Percentiles rank a stretch among this genome's conserved stretches.
Evolutionary conservation across 495 filamentous ascomycete species (phyloP).

Genomic region (Choiromyces venosus): DNA sequence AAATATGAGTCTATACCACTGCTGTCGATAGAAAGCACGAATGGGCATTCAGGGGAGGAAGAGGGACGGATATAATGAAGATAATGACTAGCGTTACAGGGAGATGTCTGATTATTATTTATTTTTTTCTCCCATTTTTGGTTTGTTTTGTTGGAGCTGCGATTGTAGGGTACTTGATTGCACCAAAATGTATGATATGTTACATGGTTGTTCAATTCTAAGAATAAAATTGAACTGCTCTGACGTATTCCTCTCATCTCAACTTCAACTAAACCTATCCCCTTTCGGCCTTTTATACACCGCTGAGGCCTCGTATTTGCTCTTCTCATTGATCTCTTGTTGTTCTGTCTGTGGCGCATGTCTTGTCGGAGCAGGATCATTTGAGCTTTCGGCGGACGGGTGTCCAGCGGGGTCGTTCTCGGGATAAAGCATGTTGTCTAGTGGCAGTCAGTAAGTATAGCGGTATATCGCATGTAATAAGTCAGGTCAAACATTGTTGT

Average conservation of each 20-base stretch:
- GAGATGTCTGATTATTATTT: constrained; percentile 2
- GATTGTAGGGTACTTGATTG: not conserved
- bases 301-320: constrained; percentile 77
- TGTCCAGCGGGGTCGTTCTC: constrained; percentile 59
- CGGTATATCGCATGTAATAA: constrained; percentile 32
- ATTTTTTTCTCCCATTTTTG: not conserved
- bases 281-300: constrained; percentile 72
- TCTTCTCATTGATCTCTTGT: constrained; percentile 67
- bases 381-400: constrained; percentile 70
- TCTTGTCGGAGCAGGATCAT: constrained; percentile 79
- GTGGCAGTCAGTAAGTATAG: constrained; percentile 63
- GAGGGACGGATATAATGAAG: not conserved
- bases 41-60: constrained; percentile 11
- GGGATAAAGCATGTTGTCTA: constrained; percentile 72
- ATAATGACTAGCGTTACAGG: not conserved
- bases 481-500: constrained; percentile 51
- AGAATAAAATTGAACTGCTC: not conserved
- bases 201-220: not conserved
- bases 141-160: not conserved
- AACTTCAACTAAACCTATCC: constrained; percentile 66
- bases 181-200: not conserved
- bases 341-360: constrained; percentile 71
- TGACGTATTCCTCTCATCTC: not conserved
- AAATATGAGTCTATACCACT: constrained; percentile 28
- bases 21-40: constrained; percentile 22